Evolutionary conservation across 2,329 filamentous ascomycete genomes (phyloP).

Genomic region (Aureobasidium sp.): DNA sequence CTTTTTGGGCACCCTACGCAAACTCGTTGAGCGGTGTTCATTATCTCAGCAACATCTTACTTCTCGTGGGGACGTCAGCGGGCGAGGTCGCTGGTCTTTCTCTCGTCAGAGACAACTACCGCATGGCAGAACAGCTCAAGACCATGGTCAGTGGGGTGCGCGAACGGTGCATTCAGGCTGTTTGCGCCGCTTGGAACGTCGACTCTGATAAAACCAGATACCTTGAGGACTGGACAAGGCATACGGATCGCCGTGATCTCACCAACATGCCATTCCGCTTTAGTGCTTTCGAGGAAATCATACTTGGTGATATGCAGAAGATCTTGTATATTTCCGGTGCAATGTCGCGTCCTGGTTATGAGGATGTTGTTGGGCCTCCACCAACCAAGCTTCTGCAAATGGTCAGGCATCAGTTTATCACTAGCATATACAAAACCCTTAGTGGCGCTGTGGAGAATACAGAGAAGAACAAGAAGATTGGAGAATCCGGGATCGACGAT

Average conservation of each 20-base stretch:
- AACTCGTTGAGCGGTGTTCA: slow-evolving; percentile 89
- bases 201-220: slow-evolving; percentile 90
- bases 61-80: slow-evolving; percentile 75
- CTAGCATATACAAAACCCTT: slow-evolving; percentile 84
- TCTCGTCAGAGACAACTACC: slow-evolving; percentile 50
- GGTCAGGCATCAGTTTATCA: slow-evolving; percentile 86
- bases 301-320: slow-evolving; percentile 84
- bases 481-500: slow-evolving; percentile 47
- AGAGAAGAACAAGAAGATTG: slow-evolving; percentile 56
- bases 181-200: slow-evolving; percentile 85
- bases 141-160: slow-evolving; percentile 67
- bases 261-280: slow-evolving; percentile 88
- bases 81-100: slow-evolving; percentile 73
- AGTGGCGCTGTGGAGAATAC: slow-evolving; percentile 97
- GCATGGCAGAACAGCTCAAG: slow-evolving; percentile 63
- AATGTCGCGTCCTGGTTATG: slow-evolving; percentile 61
- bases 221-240: slow-evolving; percentile 87
- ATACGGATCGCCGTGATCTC: slow-evolving; percentile 71
- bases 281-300: slow-evolving; percentile 70
- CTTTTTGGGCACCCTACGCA: slow-evolving; percentile 91
- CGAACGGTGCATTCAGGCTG: slow-evolving; percentile 75
- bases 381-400: slow-evolving; percentile 81
- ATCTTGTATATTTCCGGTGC: slow-evolving; percentile 89
- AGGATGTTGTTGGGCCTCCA: slow-evolving; percentile 76
- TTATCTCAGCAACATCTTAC: slow-evolving; percentile 75